A percentile compares a stretch with the other conserved stretches of the same genome.
phyloP scores from a whole-genome alignment of 106 monocot species.

The Phalaenopsis aphrodite region DNA sequence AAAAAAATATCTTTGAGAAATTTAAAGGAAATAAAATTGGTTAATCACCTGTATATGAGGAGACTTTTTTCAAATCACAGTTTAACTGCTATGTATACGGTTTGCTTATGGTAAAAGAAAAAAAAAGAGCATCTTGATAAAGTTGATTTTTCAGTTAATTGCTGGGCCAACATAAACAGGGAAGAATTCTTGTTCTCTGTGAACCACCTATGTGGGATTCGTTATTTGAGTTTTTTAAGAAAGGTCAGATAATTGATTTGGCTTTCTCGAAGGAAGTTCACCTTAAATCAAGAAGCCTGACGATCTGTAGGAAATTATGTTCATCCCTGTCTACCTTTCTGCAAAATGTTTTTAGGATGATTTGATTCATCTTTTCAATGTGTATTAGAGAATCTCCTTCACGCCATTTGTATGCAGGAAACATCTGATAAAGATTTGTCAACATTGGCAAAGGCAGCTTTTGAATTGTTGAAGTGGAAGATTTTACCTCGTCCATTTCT shows the following conservation, averaged over 20 bases:
- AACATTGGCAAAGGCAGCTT: constrained; percentile 78
- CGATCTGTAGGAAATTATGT: not conserved
- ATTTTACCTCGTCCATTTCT: constrained; percentile 61
- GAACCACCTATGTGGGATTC: not conserved
- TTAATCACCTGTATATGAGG: too few species aligned
- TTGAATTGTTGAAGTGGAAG: constrained; percentile 85
- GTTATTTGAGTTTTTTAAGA: not conserved
- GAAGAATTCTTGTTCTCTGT: not conserved
- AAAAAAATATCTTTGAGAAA: too few species aligned
- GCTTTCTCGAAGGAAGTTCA: not conserved
- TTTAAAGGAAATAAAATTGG: too few species aligned
- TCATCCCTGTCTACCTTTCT: not conserved
- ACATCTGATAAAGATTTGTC: constrained; percentile 93
- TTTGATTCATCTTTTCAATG: not conserved
- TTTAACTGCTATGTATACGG: too few species aligned
- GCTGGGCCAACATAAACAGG: not conserved
- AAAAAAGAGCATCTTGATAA: not conserved
- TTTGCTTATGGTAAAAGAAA: not conserved
- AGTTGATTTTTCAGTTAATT: not conserved
- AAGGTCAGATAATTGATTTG: not conserved
- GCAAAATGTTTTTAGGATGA: not conserved
- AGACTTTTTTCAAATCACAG: too few species aligned
- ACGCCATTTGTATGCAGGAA: constrained; percentile 48
- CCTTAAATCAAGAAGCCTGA: not conserved
- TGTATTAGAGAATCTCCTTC: not conserved